These are phyloP conservation scores for Coemansia sp. DNA, from an alignment of 192 early-diverging fungal genomes.

Conservation along the genomic window DNA sequence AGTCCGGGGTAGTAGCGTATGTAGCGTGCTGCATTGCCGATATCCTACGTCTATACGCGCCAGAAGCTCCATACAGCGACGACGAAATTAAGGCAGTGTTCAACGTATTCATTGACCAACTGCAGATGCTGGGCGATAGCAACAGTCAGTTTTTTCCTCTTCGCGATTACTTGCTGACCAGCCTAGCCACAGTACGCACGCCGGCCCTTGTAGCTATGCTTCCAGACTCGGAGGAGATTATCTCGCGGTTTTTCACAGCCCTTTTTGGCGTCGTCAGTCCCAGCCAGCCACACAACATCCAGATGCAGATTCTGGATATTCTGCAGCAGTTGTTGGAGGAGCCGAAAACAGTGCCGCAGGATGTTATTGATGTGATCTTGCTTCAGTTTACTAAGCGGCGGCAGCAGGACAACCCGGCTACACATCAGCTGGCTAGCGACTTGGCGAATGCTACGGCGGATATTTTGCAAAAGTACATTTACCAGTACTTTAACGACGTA, in stretches of 20 bases:
- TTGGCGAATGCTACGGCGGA: conserved; percentile 74
- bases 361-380: conserved; percentile 85
- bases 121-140: conserved; percentile 62
- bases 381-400: conserved; percentile 70
- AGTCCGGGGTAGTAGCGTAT: conserved; percentile 72
- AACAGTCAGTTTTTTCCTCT: conserved; percentile 66
- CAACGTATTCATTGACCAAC: conserved; percentile 75
- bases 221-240: conserved; percentile 71
- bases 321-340: conserved; percentile 84
- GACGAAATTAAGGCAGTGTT: conserved; percentile 76
- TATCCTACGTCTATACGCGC: conserved; percentile 87
- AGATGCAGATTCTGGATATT: conserved; percentile 76
- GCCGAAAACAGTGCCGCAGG: conserved; percentile 62
- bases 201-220: conserved; percentile 80
- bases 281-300: conserved; percentile 73
- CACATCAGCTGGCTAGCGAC: conserved; percentile 77
- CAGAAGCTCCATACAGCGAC: conserved; percentile 86
- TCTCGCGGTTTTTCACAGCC: conserved; percentile 66
- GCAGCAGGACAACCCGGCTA: conserved; percentile 66
- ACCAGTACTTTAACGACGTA: conserved; percentile 88
- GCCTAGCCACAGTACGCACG: conserved; percentile 79
- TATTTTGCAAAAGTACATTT: conserved; percentile 86
- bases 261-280: conserved; percentile 71
- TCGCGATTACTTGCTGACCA: conserved; percentile 87
- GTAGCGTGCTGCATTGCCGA: conserved; percentile 89